Evolutionary conservation across 495 filamentous ascomycete species (phyloP), one percentile per base, ranked within the genome.

Genomic region (Choiromyces venosus): DNA sequence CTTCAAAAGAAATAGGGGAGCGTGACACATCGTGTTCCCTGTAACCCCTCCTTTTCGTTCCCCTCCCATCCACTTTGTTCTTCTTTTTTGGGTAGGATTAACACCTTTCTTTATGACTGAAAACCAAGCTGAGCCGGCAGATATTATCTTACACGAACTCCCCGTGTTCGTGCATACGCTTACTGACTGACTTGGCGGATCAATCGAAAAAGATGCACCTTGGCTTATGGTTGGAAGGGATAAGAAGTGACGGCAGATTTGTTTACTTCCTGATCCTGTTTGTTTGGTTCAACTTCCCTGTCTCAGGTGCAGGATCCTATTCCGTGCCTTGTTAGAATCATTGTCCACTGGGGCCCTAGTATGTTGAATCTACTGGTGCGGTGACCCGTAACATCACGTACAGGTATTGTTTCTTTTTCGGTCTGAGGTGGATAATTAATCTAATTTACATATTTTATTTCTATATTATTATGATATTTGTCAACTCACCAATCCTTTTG

Each of bases 41-140:
- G 46, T 56, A 56, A 56, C 46, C 46, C 46, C 46, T 56, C 46
- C 46, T 56, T 56, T 56, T 56, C n/a, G 46, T 14, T 56, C 46
- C 46, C 46, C n/a, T 29, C 46, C n/a, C 21, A n/a, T 56, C n/a
- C 8, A 25, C 14, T 29, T 56, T 14, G n/a, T n/a, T 42, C 46
- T 56, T 56, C 46, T 56, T 10, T 8, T 56, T 56, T 56, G 46
- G 46, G 46, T 4, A 56, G 46, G 46, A 56, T 29, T 29, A 56
- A 29, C 46, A 56, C n/a, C 46, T 29, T 56, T 25, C 46, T 56
- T 25, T 56, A 56, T 56, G 9, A 4, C n/a, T 56, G n/a, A 14
- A 56, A n/a, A n/a, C 46, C 8, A 29, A 56, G 46, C 25, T 56
- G 46, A 25, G 46, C 46, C 46, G 46, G 46, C 46, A 56, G 46